Conservation (phyloP, 768 basidiomycete species). For the Tricholoma bakamatsutake region DNA sequence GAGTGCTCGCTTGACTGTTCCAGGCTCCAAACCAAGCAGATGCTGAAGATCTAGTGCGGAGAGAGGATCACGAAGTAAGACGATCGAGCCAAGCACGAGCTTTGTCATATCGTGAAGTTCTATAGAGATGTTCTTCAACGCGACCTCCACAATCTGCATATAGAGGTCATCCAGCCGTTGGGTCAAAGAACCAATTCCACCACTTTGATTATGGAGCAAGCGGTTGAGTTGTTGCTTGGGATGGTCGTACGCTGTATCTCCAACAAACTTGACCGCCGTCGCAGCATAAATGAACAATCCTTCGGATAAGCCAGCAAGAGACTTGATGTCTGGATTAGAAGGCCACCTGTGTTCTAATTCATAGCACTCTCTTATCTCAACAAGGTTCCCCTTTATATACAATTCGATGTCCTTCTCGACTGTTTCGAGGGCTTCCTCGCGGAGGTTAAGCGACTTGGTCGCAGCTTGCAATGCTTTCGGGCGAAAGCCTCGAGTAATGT, state of each 20-base stretch:
- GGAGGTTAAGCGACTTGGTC: background rate
- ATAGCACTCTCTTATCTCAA: background rate
- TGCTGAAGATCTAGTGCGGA: background rate
- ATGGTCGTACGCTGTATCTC: background rate
- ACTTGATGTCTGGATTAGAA: background rate
- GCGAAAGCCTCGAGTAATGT: background rate
- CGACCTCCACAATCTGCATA: background rate
- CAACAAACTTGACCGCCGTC: background rate
- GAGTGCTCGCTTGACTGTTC: background rate
- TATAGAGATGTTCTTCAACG: background rate
- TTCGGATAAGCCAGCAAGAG: background rate
- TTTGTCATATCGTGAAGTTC: background rate
- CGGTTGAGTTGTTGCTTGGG: background rate
- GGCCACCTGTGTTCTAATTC: background rate
- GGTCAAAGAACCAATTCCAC: background rate
- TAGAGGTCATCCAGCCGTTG: background rate
- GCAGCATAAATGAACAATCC: background rate
- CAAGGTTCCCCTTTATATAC: background rate
- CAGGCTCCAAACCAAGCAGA: background rate
- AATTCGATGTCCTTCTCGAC: background rate
- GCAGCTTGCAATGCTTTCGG: background rate
- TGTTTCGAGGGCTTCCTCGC: background rate
- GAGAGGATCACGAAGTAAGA: background rate
- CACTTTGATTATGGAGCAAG: background rate
- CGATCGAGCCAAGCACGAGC: background rate